Conservation (phyloP, 768 basidiomycete genomes). For the Rhodotorula paludigena region DNA sequence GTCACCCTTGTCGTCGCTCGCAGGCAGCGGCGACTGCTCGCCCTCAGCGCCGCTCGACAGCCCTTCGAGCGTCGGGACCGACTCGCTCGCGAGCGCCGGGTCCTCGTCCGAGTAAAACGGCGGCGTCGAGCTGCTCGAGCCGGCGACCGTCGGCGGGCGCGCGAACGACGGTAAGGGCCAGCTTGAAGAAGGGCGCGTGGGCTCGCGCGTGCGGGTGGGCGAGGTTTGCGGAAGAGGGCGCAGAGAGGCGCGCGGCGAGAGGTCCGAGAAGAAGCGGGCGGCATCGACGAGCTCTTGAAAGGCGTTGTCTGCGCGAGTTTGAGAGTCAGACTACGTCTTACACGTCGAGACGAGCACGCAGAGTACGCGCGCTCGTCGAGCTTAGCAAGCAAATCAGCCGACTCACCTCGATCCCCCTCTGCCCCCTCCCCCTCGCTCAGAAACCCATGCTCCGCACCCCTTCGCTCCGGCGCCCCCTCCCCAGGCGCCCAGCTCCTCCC, state of each 20-base stretch:
- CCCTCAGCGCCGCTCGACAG: constrained; percentile 8
- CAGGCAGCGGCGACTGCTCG: not conserved
- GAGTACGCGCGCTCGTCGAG: no score
- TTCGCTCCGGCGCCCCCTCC: not conserved
- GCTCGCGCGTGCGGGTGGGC: constrained; percentile 49
- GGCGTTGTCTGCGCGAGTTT: constrained; percentile 6
- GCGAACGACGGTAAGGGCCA: not conserved
- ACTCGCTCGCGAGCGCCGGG: constrained; percentile 18
- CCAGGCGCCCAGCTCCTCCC: not conserved
- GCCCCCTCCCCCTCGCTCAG: constrained; percentile 4
- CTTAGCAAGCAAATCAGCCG: not conserved
- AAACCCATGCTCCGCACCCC: not conserved
- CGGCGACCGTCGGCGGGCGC: no score
- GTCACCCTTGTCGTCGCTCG: not conserved
- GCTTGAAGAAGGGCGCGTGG: not conserved
- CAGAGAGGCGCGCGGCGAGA: constrained; percentile 69
- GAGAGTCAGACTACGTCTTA: no score
- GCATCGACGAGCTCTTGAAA: constrained; percentile 58
- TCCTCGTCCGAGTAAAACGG: constrained; percentile 51
- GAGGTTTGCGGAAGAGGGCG: not conserved
- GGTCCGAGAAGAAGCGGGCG: constrained; percentile 71
- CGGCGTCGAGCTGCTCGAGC: not conserved
- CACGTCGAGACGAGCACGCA: no score
- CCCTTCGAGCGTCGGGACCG: constrained; percentile 20
- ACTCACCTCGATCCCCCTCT: constrained; percentile 1